Conservation (phyloP, 1,284 basidiomycete genomes). For the Pyrrhoderma lamaoense region DNA sequence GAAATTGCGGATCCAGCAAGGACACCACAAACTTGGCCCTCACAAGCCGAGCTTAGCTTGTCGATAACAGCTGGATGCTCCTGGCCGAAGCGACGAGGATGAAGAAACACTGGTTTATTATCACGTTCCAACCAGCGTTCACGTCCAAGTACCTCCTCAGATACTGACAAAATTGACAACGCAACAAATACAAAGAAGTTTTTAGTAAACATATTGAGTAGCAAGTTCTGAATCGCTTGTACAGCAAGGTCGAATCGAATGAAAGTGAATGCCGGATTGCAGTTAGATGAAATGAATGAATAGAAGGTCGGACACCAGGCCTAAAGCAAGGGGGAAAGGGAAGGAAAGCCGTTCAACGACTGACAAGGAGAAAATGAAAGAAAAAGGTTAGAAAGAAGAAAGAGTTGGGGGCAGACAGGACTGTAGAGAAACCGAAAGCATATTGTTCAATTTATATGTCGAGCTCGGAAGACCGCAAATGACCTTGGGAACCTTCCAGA, state of each 20-base stretch:
- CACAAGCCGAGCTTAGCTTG: slow-evolving; percentile 41
- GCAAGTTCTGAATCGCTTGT: not conserved
- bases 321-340: slow-evolving; percentile 30
- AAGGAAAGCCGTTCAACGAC: slow-evolving; percentile 43
- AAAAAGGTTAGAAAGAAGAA: slow-evolving; percentile 21
- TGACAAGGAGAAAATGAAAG: slow-evolving; percentile 25
- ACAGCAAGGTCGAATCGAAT: slow-evolving; percentile 23
- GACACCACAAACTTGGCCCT: slow-evolving; percentile 42
- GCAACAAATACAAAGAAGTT: slow-evolving; percentile 32
- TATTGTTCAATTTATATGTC: too few relatives aligned
- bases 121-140: slow-evolving; percentile 43
- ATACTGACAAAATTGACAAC: slow-evolving; percentile 33
- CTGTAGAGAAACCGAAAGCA: slow-evolving; percentile 2
- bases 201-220: slow-evolving; percentile 41
- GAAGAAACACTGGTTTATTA: slow-evolving; percentile 35
- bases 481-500: slow-evolving; percentile 1
- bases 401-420: slow-evolving; percentile 10
- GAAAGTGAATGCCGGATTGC: slow-evolving; percentile 23
- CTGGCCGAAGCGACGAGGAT: slow-evolving; percentile 49
- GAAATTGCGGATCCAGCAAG: slow-evolving; percentile 45
- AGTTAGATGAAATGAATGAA: slow-evolving; percentile 26
- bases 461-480: not conserved
- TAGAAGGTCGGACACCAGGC: slow-evolving; percentile 39
- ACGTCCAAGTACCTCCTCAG: slow-evolving; percentile 36
- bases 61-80: slow-evolving; percentile 43